These are phyloP conservation scores for Entomortierella beljakovae DNA, from an alignment of 192 early-diverging fungal species.

Conservation along the genomic window DNA sequence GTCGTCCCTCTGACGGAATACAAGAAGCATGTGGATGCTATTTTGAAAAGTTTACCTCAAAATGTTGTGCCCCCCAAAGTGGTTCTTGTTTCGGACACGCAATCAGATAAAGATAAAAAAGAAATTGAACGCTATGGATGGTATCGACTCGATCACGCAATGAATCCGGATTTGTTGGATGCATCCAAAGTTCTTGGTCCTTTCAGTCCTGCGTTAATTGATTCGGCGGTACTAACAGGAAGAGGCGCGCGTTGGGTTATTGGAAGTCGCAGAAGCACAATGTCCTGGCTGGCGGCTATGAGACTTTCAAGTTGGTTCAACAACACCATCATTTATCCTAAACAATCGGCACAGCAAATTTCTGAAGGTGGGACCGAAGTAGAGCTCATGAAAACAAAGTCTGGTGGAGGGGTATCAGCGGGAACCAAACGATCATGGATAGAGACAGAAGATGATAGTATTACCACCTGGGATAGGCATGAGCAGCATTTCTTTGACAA, in stretches of 20 bases:
- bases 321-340: constrained; percentile 25
- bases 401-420: neutral
- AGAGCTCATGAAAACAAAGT: neutral
- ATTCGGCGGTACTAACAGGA: constrained; percentile 43
- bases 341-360: neutral
- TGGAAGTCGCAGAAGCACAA: constrained; percentile 37
- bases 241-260: constrained; percentile 38
- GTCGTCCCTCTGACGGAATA: constrained; percentile 29
- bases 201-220: constrained; percentile 39
- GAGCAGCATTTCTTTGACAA: constrained; percentile 19
- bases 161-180: constrained; percentile 24
- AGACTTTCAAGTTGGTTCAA: constrained; percentile 27
- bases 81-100: constrained; percentile 39
- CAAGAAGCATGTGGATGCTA: constrained; percentile 33
- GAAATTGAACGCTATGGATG: constrained; percentile 48
- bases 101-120: constrained; percentile 34
- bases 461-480: constrained; percentile 25
- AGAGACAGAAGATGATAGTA: neutral
- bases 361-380: neutral
- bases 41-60: constrained; percentile 4
- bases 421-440: neutral
- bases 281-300: constrained; percentile 51
- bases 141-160: constrained; percentile 35
- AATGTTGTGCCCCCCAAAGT: constrained; percentile 10
- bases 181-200: constrained; percentile 35